Evolutionary conservation across 768 basidiomycete genomes (phyloP).

Genomic region (Rhodotorula graminis): DNA sequence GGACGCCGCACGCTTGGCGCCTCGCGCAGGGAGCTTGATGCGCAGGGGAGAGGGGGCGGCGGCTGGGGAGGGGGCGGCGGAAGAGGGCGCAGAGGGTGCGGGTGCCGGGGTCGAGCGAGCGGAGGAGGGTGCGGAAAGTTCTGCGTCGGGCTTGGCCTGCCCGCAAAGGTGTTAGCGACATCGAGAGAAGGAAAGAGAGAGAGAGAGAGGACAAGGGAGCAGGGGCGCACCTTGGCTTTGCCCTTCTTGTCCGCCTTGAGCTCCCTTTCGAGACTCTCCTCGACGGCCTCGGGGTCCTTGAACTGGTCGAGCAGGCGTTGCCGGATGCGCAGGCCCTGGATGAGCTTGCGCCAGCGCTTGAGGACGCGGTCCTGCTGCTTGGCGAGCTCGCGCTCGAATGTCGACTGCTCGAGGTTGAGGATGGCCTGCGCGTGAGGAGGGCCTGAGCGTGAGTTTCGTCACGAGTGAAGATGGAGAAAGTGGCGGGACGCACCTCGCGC

Average conservation of each 20-base stretch:
- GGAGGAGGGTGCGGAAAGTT: background rate
- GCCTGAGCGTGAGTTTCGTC: background rate
- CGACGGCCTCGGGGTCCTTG: slow-evolving; percentile 19
- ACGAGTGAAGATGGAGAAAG: no score
- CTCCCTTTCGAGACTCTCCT: slow-evolving; percentile 5
- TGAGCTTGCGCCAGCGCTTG: slow-evolving; percentile 80
- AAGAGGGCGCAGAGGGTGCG: background rate
- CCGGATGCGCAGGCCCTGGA: slow-evolving; percentile 82
- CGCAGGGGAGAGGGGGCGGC: background rate
- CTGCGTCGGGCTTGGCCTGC: background rate
- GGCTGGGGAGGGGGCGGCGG: no score
- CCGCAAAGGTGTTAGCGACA: background rate
- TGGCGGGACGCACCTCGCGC: slow-evolving; percentile 58
- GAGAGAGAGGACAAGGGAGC: background rate
- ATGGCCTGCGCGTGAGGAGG: slow-evolving; percentile 60
- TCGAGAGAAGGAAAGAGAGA: background rate
- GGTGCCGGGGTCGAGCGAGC: background rate
- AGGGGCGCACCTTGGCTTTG: background rate
- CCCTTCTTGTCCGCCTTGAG: background rate
- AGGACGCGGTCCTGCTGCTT: slow-evolving; percentile 74
- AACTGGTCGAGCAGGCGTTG: slow-evolving; percentile 49
- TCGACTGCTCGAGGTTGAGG: slow-evolving; percentile 70
- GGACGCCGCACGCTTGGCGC: background rate
- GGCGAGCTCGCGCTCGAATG: slow-evolving; percentile 66
- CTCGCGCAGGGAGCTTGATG: background rate